Percentiles rank a stretch among this genome's conserved stretches.
phyloP scores from a whole-genome alignment of 2,329 filamentous ascomycete species.

The Colletotrichum incanum region DNA sequence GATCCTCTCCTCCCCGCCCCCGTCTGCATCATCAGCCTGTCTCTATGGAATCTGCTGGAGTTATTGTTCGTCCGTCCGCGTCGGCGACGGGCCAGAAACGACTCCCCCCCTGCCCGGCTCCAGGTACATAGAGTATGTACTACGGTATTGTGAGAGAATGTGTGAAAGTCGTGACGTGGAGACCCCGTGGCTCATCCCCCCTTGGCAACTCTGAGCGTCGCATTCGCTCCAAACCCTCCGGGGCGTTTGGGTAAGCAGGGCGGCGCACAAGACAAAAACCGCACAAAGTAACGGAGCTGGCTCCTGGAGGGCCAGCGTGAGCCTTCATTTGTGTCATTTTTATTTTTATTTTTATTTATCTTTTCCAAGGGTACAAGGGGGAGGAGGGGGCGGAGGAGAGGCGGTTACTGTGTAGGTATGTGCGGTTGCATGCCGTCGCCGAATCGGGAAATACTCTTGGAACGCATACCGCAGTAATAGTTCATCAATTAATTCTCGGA shows the following conservation, averaged over 20 bases:
- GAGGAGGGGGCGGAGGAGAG: not conserved
- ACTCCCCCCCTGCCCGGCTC: not conserved
- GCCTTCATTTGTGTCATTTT: too few species aligned
- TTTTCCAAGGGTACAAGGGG: not conserved
- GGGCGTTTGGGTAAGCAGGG: not conserved
- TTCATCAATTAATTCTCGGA: not conserved
- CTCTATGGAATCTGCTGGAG: not conserved
- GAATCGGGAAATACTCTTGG: not conserved
- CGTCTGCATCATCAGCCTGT: not conserved
- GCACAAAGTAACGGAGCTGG: constrained; percentile 15
- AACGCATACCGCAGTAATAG: not conserved
- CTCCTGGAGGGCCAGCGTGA: not conserved
- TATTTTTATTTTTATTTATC: too few species aligned
- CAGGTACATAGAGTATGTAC: too few species aligned
- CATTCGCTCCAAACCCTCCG: constrained; percentile 32
- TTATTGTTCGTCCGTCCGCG: not conserved
- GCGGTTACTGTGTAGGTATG: not conserved
- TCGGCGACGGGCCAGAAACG: not conserved
- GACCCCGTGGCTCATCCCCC: constrained; percentile 26
- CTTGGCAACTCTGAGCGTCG: constrained; percentile 40
- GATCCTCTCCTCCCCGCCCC: not conserved
- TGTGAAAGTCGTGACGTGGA: constrained; percentile 6
- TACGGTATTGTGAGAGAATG: too few species aligned
- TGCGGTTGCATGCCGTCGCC: not conserved
- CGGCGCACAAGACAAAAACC: not conserved